A percentile compares a stretch with the other conserved stretches of the same genome.
Conservation (phyloP, 495 filamentous ascomycete genomes). For the Tuber melanosporum region DNA sequence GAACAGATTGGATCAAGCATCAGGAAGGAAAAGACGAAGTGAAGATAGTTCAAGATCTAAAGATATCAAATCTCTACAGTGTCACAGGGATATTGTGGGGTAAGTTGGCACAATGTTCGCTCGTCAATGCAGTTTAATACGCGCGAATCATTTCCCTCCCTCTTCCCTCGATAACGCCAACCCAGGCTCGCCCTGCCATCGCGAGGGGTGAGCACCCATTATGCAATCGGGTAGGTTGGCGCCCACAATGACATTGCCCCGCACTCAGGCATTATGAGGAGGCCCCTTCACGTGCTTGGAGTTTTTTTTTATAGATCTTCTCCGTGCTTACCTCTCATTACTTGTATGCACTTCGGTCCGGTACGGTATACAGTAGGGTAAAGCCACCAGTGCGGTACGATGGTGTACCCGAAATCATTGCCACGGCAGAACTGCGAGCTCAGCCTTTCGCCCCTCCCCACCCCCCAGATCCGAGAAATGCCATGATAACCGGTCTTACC, state of each 20-base stretch:
- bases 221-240: neutral
- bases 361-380: neutral
- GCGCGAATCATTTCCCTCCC: neutral
- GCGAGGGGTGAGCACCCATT: neutral
- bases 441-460: neutral
- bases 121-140: neutral
- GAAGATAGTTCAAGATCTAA: neutral
- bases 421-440: neutral
- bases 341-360: neutral
- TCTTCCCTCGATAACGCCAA: neutral
- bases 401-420: neutral
- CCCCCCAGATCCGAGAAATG: neutral
- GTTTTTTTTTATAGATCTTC: neutral
- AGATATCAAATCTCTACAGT: neutral
- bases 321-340: neutral
- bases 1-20: neutral
- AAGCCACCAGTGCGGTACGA: neutral
- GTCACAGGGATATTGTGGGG: neutral
- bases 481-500: neutral
- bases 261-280: neutral
- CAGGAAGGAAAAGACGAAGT: neutral
- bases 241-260: neutral
- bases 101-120: neutral
- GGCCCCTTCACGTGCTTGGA: neutral
- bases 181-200: neutral